Percentiles rank a stretch among this genome's conserved stretches.
These are phyloP conservation scores for Kodamaea neixiangensis DNA, from an alignment of 805 yeast genomes.

Conservation along the genomic window DNA sequence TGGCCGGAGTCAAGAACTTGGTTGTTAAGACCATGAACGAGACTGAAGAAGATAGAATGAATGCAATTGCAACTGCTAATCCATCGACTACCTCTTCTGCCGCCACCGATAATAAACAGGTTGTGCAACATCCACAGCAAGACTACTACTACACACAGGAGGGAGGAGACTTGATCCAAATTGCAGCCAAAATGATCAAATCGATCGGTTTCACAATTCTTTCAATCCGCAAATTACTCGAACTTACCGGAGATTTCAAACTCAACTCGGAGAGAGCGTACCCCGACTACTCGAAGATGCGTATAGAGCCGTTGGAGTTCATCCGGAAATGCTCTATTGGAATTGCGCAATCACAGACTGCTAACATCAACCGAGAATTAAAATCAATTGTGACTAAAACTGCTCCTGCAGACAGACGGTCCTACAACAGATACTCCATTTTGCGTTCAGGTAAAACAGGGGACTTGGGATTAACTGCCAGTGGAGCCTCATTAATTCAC, in stretches of 20 bases:
- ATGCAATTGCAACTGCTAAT: conserved; percentile 8
- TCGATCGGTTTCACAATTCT: conserved; percentile 50
- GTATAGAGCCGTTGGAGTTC: conserved; percentile 61
- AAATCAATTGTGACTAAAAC: conserved; percentile 21
- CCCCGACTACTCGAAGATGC: conserved; percentile 61
- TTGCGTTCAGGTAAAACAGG: conserved; percentile 54
- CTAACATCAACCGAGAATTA: conserved; percentile 21
- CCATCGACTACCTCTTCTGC: neutral
- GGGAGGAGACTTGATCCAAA: conserved; percentile 63
- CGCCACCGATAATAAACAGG: neutral
- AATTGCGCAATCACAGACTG: conserved; percentile 44
- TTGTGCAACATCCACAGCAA: neutral
- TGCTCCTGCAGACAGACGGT: conserved; percentile 8
- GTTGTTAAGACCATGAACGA: conserved; percentile 56
- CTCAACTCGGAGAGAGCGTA: conserved; percentile 60
- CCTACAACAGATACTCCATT: conserved; percentile 48
- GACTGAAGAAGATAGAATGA: conserved; percentile 32
- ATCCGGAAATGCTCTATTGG: conserved; percentile 63
- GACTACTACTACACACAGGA: conserved; percentile 61
- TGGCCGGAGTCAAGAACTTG: conserved; percentile 61
- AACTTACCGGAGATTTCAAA: conserved; percentile 66
- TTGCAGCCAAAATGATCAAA: conserved; percentile 61
- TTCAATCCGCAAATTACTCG: conserved; percentile 53
- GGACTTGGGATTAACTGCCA: conserved; percentile 46
- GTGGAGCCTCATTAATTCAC: conserved; percentile 49